These are phyloP conservation scores for Aspergillus fumigatus DNA, from an alignment of 2,329 filamentous ascomycete genomes.

Conservation along the genomic window DNA sequence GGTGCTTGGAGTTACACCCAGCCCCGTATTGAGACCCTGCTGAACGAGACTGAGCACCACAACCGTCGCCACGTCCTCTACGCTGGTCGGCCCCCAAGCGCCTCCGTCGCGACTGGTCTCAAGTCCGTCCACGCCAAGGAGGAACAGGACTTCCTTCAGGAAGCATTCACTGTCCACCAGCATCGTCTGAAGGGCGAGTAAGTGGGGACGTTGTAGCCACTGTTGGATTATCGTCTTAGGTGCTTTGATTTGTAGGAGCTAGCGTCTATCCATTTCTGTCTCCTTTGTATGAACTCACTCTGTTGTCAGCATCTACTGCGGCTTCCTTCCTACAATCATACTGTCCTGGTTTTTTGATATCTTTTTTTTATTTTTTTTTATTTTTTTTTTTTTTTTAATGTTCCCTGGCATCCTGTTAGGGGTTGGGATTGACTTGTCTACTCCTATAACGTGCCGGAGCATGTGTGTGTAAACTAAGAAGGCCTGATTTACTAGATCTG, in stretches of 20 bases:
- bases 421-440: conserved; percentile 19
- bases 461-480: conserved; percentile 21
- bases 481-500: conserved; percentile 14
- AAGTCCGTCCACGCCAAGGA: conserved; percentile 88
- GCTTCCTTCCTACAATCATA: conserved; percentile 14
- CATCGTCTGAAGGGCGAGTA: conserved; percentile 64
- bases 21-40: conserved; percentile 90
- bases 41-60: conserved; percentile 87
- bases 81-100: conserved; percentile 87
- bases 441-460: conserved; percentile 23
- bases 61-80: conserved; percentile 97
- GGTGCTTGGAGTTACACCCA: conserved; percentile 97
- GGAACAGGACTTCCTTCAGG: conserved; percentile 74
- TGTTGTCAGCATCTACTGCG: conserved; percentile 16
- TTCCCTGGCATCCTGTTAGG: conserved; percentile 10
- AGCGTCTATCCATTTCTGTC: conserved; percentile 23
- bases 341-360: conserved; percentile 19
- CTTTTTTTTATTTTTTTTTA: conserved; percentile 13
- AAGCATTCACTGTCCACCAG: conserved; percentile 60
- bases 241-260: conserved; percentile 24
- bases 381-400: conserved; percentile 7
- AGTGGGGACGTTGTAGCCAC: conserved; percentile 6
- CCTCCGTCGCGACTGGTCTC: conserved; percentile 86
- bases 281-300: conserved; percentile 26
- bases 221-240: conserved; percentile 17